Evolutionary conservation across 108 stramenopile genomes (phyloP).

Genomic region (Nitzschia sp.): DNA sequence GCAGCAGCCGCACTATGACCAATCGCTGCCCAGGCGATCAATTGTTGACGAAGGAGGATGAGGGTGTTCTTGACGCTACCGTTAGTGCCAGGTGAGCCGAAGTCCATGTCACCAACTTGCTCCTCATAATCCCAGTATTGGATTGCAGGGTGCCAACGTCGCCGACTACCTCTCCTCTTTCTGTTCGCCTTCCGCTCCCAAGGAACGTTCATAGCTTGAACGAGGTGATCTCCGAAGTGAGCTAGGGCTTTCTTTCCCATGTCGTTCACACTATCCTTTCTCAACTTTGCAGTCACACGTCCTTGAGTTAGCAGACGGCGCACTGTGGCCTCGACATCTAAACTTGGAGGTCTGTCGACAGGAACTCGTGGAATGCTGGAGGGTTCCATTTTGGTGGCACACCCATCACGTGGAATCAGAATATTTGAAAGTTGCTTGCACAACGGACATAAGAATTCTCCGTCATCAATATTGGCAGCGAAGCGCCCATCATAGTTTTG

Average conservation of each 20-base stretch:
- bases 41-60: conserved; percentile 74
- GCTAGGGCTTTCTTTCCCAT: conserved; percentile 56
- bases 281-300: conserved; percentile 1
- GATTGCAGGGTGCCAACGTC: conserved; percentile 70
- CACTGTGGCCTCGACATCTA: conserved; percentile 3
- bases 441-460: conserved; percentile 95
- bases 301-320: conserved; percentile 20
- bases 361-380: conserved; percentile 4
- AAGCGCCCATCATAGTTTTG: conserved; percentile 90
- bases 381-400: conserved; percentile 20
- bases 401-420: conserved; percentile 82
- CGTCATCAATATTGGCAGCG: conserved; percentile 86
- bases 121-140: conserved; percentile 84
- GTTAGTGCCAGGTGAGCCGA: background rate
- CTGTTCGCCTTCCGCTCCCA: conserved; percentile 50
- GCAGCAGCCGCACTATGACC: conserved; percentile 80
- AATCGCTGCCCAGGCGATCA: conserved; percentile 83
- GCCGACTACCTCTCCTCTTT: conserved; percentile 41
- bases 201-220: conserved; percentile 71
- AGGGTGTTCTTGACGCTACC: conserved; percentile 50
- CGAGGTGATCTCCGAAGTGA: conserved; percentile 70
- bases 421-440: conserved; percentile 96
- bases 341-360: background rate
- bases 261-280: conserved; percentile 15
- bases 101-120: conserved; percentile 30